Evolutionary conservation across 1,139 yeast species (phyloP), one percentile per base, ranked within the genome.

Genomic region (Debaryomyces coudertii): DNA sequence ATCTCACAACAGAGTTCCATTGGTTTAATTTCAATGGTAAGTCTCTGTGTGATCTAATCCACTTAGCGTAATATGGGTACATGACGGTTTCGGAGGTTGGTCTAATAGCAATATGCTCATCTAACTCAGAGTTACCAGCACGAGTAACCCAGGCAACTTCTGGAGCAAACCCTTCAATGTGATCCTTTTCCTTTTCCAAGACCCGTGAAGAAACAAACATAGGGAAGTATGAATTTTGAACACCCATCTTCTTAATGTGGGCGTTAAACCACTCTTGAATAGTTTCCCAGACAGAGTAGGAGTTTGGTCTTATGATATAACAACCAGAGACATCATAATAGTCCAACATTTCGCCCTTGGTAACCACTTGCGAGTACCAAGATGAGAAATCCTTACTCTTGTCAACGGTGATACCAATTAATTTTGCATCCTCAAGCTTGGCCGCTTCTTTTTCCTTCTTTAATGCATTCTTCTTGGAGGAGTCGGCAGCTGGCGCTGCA

Each of bases 141-240:
- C 78, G 83, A 50, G 99, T 95, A 55, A 95, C 99, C 99, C 99
- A 95, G 20, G 99, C 99, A 47, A 95, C 99, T 73, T 95, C 99
- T 25, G 99, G 99, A 42, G 99, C 99, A 68, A 95, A 95, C 33
- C 99, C 99, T 71, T 95, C 99, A 61, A 95, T 85, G 66, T 95
- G 99, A 67, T 95, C 99, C 74, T 95, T 95, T 76, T 95, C 99
- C 74, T 87, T 90, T 71, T 93, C 98, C 61, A 95, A 78, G 28
- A 93, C 99, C 58, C 83, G 81, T 44, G 90, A 79, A 8, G 98
- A 90, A 41, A 95, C 99, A 64, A 95, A 95, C 97, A 95, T 89
- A 55, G 99, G 99, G 87, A 95, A 95, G 68, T 93, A 93, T 23
- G 98, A 86, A 71, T 93, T 93, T 61, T 86, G 84, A 49, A 95